Evolutionary conservation across 768 basidiomycete species (phyloP), one percentile per base, ranked within the genome.

Genomic region (Leucocoprinus sp.): DNA sequence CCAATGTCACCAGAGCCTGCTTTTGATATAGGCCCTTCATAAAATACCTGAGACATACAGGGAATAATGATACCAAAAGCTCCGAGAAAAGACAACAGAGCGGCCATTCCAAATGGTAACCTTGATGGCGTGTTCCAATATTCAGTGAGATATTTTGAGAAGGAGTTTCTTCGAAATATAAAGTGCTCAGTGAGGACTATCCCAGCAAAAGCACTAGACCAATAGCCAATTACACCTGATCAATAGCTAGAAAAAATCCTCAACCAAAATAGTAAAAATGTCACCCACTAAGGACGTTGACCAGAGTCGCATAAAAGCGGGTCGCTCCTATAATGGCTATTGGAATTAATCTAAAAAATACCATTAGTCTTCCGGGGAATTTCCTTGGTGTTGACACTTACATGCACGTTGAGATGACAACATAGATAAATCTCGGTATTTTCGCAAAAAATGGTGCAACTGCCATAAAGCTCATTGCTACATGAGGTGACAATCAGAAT

Each of bases 21-120:
- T 27, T 57, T 53, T 2, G 83, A 84, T 15, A 88, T 78, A 0
- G 84, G 84, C 0, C 86, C 86, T 2, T 64, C 60, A 55, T 76
- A 88, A 76, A 79, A 87, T 11, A 67, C 74, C 54, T 90, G 84
- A 47, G 74, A 64, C 77, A 89, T 89, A 40, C 68, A 76, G 4
- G 82, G 78, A 4, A 87, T 64, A 18, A 80, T 62, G 17, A 85
- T 65, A 5, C 63, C 75, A 43, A 78, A 78, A 2, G 78, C 66
- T 9, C 74, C 64, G 0, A 67, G 45, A 39, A 69, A 68, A 0
- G 85, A 70, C 0, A 66, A 45, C 4, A 84, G 51, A 2, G 83
- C 84, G 3, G 86, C 79, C 17, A 71, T 53, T 2, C 86, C 87
- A 11, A 69, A 64, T 0, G 86, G 85, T 3, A 90, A 69, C 21